Evolutionary conservation across 2,329 filamentous ascomycete species (phyloP).

Genomic region (Pseudogymnoascus pannorum): DNA sequence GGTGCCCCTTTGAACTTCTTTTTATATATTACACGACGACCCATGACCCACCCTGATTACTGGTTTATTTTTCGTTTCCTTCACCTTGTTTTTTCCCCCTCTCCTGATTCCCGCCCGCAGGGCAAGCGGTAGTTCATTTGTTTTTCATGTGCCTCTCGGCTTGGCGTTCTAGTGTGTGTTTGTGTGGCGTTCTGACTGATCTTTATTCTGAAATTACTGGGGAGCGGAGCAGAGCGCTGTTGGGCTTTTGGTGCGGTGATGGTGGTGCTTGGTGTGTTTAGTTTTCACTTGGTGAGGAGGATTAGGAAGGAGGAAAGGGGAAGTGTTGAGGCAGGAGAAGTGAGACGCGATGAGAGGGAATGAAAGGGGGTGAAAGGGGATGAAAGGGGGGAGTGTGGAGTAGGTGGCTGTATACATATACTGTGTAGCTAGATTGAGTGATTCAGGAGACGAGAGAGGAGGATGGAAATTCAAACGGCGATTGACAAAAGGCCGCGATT

Average conservation of each 20-base stretch:
- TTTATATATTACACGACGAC: conserved; percentile 10
- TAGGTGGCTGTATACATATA: conserved; percentile 5
- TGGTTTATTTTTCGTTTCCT: not conserved
- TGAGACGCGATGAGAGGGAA: not conserved
- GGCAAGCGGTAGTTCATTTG: conserved; percentile 8
- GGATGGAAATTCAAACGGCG: not conserved
- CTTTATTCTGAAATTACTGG: conserved; percentile 1
- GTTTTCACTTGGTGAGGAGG: not conserved
- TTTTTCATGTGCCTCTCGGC: not conserved
- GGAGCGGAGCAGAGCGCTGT: conserved; percentile 2
- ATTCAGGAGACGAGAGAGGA: not conserved
- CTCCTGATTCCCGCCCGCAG: conserved; percentile 7
- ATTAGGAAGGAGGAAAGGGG: not conserved
- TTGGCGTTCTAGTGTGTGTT: not conserved
- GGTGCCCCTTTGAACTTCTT: not conserved
- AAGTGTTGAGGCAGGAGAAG: not conserved
- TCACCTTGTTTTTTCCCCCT: not conserved
- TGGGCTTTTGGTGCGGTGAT: not conserved
- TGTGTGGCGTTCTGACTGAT: conserved; percentile 5
- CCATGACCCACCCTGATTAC: conserved; percentile 1
- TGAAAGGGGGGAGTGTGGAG: not conserved
- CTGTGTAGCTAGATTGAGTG: conserved; percentile 3
- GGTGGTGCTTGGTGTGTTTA: conserved; percentile 7
- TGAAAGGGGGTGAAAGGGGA: not conserved
- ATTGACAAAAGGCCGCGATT: conserved; percentile 4